Percentiles rank a stretch among this genome's conserved stretches.
Conservation (phyloP, 495 filamentous ascomycete genomes). For the Aspergillus indologenus region DNA sequence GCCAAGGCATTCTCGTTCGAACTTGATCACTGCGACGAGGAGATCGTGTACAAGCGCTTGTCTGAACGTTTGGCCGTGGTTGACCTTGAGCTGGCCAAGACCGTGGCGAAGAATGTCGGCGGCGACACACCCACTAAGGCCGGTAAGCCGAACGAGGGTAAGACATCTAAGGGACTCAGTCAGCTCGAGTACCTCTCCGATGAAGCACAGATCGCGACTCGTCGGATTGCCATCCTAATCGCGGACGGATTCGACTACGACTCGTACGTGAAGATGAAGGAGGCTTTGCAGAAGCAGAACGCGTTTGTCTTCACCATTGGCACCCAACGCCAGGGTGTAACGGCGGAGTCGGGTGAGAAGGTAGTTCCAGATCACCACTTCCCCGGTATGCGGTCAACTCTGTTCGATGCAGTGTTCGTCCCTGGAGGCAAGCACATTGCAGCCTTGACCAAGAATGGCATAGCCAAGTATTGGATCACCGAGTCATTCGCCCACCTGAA, state of each 20-base stretch:
- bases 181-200: conserved; percentile 59
- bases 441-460: conserved; percentile 65
- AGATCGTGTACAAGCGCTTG: conserved; percentile 72
- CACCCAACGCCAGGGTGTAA: conserved; percentile 42
- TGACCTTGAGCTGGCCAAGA: conserved; percentile 62
- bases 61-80: conserved; percentile 63
- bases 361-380: conserved; percentile 76
- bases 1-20: conserved; percentile 73
- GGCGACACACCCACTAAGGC: conserved; percentile 51
- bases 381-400: conserved; percentile 75
- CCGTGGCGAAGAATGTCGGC: conserved; percentile 63
- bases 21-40: conserved; percentile 86
- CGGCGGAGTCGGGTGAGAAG: conserved; percentile 34
- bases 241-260: conserved; percentile 69
- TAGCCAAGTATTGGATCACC: conserved; percentile 78
- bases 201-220: conserved; percentile 60
- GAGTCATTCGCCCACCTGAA: conserved; percentile 82
- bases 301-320: conserved; percentile 68
- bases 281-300: conserved; percentile 52
- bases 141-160: conserved; percentile 56
- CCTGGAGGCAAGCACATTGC: conserved; percentile 67
- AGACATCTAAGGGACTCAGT: conserved; percentile 56
- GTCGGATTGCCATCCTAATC: conserved; percentile 69
- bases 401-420: conserved; percentile 82
- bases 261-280: conserved; percentile 57